A percentile compares a stretch with the other conserved stretches of the same genome.
Conservation (phyloP, 169 alveolate species). For the Cryptosporidium viatorum region DNA sequence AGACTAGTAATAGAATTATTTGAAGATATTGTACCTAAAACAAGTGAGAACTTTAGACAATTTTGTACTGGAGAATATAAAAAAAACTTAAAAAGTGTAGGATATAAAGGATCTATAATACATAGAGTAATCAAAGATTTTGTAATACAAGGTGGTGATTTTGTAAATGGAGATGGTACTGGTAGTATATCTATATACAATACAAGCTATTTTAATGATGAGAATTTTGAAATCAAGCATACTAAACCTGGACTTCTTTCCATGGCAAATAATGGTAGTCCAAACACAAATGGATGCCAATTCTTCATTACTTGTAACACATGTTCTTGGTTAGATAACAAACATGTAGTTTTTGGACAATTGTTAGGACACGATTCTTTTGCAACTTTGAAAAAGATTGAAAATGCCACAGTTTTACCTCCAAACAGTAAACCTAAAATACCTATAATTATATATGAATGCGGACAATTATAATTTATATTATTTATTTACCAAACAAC, state of each 20-base stretch:
- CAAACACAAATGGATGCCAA: slow-evolving; percentile 95
- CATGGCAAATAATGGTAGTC: slow-evolving; percentile 94
- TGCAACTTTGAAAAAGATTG: slow-evolving; percentile 84
- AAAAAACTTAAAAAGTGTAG: slow-evolving; percentile 92
- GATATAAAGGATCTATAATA: slow-evolving; percentile 91
- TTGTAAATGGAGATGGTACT: slow-evolving; percentile 94
- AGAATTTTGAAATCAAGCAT: slow-evolving; percentile 90
- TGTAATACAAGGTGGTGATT: slow-evolving; percentile 98
- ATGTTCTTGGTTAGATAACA: slow-evolving; percentile 96
- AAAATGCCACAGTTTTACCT: slow-evolving; percentile 86
- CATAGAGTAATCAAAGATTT: slow-evolving; percentile 95
- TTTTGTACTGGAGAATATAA: slow-evolving; percentile 96
- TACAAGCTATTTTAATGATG: slow-evolving; percentile 91
- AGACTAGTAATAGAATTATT: slow-evolving; percentile 95
- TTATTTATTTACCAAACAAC: slow-evolving; percentile 36
- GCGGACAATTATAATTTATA: slow-evolving; percentile 46
- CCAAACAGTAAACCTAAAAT: slow-evolving; percentile 83
- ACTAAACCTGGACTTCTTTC: slow-evolving; percentile 86
- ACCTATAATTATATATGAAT: slow-evolving; percentile 57
- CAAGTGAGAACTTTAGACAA: slow-evolving; percentile 97
- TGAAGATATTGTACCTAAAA: slow-evolving; percentile 95
- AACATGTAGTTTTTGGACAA: slow-evolving; percentile 95
- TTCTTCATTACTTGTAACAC: slow-evolving; percentile 95
- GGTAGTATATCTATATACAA: slow-evolving; percentile 96
- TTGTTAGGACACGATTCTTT: slow-evolving; percentile 85